Percentiles rank a stretch among this genome's conserved stretches.
These are phyloP conservation scores for Amylostereum areolatum DNA, from an alignment of 1,284 basidiomycete species.

Conservation along the genomic window DNA sequence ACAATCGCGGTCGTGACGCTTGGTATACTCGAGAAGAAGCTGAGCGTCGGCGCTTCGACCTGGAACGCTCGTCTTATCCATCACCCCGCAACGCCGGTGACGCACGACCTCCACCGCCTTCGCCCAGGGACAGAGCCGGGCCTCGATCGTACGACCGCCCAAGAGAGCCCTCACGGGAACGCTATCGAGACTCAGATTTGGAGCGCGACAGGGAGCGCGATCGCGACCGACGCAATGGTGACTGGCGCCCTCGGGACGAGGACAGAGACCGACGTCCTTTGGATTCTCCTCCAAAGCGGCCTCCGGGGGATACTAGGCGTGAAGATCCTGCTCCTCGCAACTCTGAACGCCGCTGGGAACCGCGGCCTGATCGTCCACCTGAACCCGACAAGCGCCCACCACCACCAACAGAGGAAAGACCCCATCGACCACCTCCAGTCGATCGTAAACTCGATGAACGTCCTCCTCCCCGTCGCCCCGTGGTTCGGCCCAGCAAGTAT, in stretches of 20 bases:
- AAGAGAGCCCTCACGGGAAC: conserved; percentile 17
- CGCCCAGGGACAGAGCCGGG: conserved; percentile 4
- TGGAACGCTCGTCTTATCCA: background rate
- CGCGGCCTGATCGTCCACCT: background rate
- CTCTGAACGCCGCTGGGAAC: conserved; percentile 13
- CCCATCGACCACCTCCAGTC: background rate
- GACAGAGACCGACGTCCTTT: conserved; percentile 12
- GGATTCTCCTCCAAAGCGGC: conserved; percentile 9
- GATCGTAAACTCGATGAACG: background rate
- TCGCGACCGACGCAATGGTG: conserved; percentile 19
- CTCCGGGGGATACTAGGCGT: conserved; percentile 18
- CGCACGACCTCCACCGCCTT: background rate
- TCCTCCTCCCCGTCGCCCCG: background rate
- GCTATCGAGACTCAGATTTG: conserved; percentile 20
- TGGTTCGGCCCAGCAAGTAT: background rate
- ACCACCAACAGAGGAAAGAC: background rate
- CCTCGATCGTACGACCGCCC: conserved; percentile 15
- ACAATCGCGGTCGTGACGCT: background rate
- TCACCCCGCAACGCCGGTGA: background rate
- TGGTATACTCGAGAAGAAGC: background rate
- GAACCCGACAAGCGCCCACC: conserved; percentile 1
- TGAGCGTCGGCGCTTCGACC: background rate
- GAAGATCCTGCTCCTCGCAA: conserved; percentile 19
- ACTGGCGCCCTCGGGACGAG: conserved; percentile 16
- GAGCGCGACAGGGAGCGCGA: conserved; percentile 21